A percentile compares a stretch with the other conserved stretches of the same genome.
phyloP scores from a whole-genome alignment of 129 eudicot species.

The Artemisia tridentata region DNA sequence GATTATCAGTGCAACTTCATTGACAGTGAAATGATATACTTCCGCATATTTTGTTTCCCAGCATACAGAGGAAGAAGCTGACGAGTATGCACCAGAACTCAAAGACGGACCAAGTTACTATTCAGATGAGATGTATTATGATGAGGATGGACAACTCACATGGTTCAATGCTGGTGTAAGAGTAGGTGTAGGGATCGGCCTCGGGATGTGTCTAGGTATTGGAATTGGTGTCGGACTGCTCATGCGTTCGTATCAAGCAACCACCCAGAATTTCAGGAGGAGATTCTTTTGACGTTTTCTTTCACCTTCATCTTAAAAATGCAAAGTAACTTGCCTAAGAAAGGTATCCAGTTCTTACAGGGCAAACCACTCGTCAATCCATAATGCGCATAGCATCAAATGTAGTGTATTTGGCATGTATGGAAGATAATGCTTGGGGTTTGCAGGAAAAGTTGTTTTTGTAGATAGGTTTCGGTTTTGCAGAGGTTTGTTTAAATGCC shows the following conservation, averaged over 20 bases:
- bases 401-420: constrained; percentile 13
- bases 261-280: constrained; percentile 74
- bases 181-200: constrained; percentile 84
- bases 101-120: constrained; percentile 49
- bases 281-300: constrained; percentile 52
- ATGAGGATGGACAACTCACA: constrained; percentile 83
- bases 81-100: constrained; percentile 58
- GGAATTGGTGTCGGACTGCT: constrained; percentile 87
- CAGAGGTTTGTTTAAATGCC: constrained; percentile 27
- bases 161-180: constrained; percentile 95
- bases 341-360: constrained; percentile 20
- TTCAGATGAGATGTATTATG: constrained; percentile 67
- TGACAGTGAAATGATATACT: not conserved
- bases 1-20: too few relatives aligned
- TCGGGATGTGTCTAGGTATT: constrained; percentile 81
- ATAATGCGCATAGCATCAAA: constrained; percentile 1
- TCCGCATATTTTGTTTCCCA: constrained; percentile 17
- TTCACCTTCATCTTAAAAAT: constrained; percentile 21
- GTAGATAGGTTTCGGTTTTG: constrained; percentile 24
- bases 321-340: constrained; percentile 14
- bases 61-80: constrained; percentile 51
- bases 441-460: constrained; percentile 25
- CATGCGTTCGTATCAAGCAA: constrained; percentile 91
- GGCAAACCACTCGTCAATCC: not conserved
- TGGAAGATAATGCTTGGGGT: not conserved